These are phyloP conservation scores for Penicillium chermesinum DNA, from an alignment of 495 filamentous ascomycete species.

Conservation along the genomic window DNA sequence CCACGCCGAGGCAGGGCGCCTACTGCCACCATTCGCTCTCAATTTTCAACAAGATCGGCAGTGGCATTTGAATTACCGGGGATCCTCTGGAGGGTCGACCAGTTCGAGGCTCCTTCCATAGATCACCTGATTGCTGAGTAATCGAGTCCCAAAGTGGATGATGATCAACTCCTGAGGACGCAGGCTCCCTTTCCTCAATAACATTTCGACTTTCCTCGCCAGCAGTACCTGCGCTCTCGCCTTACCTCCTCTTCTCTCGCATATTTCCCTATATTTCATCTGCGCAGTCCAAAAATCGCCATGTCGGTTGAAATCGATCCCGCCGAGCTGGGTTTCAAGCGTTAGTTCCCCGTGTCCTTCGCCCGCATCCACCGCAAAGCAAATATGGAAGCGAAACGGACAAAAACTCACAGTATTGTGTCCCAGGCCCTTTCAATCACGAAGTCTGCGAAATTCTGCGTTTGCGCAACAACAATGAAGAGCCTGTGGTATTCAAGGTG, in stretches of 20 bases:
- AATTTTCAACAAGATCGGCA: not conserved
- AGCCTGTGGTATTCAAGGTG: conserved; percentile 95
- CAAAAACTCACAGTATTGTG: not conserved
- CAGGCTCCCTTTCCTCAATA: conserved; percentile 15
- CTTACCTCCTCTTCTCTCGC: conserved; percentile 5
- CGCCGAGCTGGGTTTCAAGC: conserved; percentile 84
- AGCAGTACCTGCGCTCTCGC: conserved; percentile 7
- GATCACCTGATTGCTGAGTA: conserved; percentile 30
- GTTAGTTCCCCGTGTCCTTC: conserved; percentile 47
- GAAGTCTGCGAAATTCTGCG: conserved; percentile 82
- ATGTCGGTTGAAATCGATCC: conserved; percentile 97
- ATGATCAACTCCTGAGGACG: conserved; percentile 25
- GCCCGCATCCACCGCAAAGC: not conserved
- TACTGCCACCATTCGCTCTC: not conserved
- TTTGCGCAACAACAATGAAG: conserved; percentile 71
- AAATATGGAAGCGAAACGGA: not conserved
- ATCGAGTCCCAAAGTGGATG: conserved; percentile 19
- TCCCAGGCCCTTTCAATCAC: conserved; percentile 79
- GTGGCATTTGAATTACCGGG: too few relatives aligned
- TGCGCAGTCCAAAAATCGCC: conserved; percentile 23
- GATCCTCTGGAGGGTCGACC: too few relatives aligned
- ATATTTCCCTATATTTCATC: not conserved
- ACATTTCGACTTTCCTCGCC: not conserved
- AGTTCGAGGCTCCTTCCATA: conserved; percentile 1
- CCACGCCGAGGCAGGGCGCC: not conserved